These are phyloP conservation scores for Penicillium lagena DNA, from an alignment of 495 filamentous ascomycete species.

Conservation along the genomic window DNA sequence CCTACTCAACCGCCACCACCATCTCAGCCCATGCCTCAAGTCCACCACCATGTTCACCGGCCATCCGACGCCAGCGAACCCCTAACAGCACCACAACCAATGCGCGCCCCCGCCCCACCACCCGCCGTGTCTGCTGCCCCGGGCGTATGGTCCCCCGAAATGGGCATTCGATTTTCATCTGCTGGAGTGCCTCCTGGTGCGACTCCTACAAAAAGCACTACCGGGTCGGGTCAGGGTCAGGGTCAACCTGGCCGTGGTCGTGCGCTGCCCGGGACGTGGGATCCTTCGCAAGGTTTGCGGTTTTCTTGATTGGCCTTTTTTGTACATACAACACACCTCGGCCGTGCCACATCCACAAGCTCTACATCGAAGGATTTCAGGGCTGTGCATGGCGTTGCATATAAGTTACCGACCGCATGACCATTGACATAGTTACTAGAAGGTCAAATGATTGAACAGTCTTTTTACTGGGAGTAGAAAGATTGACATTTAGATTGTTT, in stretches of 20 bases:
- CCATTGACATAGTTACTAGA: too few relatives aligned
- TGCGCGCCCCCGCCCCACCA: constrained; percentile 46
- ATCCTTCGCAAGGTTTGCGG: constrained; percentile 54
- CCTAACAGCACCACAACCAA: constrained; percentile 49
- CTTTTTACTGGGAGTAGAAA: too few relatives aligned
- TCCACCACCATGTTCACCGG: constrained; percentile 6
- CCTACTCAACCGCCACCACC: constrained; percentile 21
- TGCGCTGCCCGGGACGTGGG: constrained; percentile 41
- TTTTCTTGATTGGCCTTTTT: constrained; percentile 42
- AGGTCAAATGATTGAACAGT: too few relatives aligned
- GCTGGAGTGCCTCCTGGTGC: constrained; percentile 12
- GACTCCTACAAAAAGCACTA: too few relatives aligned
- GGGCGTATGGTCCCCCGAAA: constrained; percentile 71
- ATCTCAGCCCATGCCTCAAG: constrained; percentile 27
- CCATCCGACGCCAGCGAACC: constrained; percentile 21
- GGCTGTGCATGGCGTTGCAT: too few relatives aligned
- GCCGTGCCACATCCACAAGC: too few relatives aligned
- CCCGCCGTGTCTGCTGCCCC: constrained; percentile 42
- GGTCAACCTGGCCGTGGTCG: constrained; percentile 1
- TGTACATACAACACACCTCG: neutral
- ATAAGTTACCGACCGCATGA: too few relatives aligned
- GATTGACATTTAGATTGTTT: too few relatives aligned
- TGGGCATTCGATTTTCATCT: constrained; percentile 67
- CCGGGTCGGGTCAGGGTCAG: constrained; percentile 13
- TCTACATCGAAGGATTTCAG: too few relatives aligned